Percentiles rank a stretch among this genome's conserved stretches.
Evolutionary conservation across 2,329 filamentous ascomycete genomes (phyloP).

Genomic region (Fusarium bulbicola): DNA sequence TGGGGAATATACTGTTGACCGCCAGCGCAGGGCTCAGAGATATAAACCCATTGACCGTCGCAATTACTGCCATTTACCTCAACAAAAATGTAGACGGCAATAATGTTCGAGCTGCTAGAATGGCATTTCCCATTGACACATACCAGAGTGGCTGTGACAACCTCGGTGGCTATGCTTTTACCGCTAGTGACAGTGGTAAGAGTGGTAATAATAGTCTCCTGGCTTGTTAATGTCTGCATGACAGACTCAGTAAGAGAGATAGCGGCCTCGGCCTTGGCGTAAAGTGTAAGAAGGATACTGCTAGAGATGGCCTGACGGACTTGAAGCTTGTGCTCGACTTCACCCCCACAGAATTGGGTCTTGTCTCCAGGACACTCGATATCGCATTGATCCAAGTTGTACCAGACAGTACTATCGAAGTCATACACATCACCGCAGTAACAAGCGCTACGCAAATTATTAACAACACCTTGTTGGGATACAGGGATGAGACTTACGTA

Average conservation of each 20-base stretch:
- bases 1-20: neutral
- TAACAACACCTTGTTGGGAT: fast-evolving
- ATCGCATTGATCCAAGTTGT: constrained; percentile 5
- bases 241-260: neutral
- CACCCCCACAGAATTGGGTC: constrained; percentile 33
- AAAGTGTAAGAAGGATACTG: neutral
- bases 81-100: neutral
- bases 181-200: neutral
- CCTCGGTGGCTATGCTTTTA: neutral
- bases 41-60: neutral
- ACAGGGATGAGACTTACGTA: constrained; percentile 27
- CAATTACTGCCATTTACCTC: neutral
- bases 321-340: constrained; percentile 11
- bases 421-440: constrained; percentile 35
- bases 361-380: constrained; percentile 35
- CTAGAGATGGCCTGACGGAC: constrained; percentile 12
- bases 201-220: neutral
- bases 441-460: constrained; percentile 10
- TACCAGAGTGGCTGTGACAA: neutral
- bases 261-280: neutral
- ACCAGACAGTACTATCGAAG: neutral
- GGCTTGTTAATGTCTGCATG: neutral
- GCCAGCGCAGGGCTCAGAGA: neutral
- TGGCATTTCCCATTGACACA: neutral
- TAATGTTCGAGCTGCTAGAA: neutral